Evolutionary conservation across 2,329 filamentous ascomycete species (phyloP), one percentile per base, ranked within the genome.

Genomic region (Metarhizium rileyi): DNA sequence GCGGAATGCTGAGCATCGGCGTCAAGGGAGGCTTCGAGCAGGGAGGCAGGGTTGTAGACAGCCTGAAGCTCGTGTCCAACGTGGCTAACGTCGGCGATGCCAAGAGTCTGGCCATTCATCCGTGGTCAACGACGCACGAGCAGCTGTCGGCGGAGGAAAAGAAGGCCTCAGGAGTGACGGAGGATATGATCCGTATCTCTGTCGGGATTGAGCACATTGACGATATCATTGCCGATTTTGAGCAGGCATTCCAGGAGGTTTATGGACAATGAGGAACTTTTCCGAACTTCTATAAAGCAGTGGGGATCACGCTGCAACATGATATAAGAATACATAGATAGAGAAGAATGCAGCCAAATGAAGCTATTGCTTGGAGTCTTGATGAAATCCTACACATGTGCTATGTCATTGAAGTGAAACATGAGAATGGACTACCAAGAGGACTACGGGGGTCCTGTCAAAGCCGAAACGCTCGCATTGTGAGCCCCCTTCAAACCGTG

Each of bases 131-230:
- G 3, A 97, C 91, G 2, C 91, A 97, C 67, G 87, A 95, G 74
- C 91, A 97, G 72, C 76, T 97, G 51, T 82, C 75, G 22, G 86
- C 91, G 27, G 78, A 90, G 64, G 91, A 96, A 75, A 88, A 83
- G 70, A 64, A 76, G 47, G 82, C 73, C 63, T 91, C 87, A 22
- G 91, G 91, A 59, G 88, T 93, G 10, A 93, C 88, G 16, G 83
- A 87, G 77, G 91, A 95, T 63, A 81, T 90, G 36, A 95, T 97
- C 68, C 87, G 91, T 55, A 93, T 97, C 62, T 96, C 90, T 0
- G 90, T 96, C 52, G 91, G 91, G 47, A 95, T 86, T 1, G 91
- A 97, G 72, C 90, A 96, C 67, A 95, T 97, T 64, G 90, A 95
- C 71, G 91, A 97, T 63, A 96, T 97, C 61, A 93, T 95, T 63